Conservation (phyloP, 179 eudicot species). For the Amaranthus tricolor region DNA sequence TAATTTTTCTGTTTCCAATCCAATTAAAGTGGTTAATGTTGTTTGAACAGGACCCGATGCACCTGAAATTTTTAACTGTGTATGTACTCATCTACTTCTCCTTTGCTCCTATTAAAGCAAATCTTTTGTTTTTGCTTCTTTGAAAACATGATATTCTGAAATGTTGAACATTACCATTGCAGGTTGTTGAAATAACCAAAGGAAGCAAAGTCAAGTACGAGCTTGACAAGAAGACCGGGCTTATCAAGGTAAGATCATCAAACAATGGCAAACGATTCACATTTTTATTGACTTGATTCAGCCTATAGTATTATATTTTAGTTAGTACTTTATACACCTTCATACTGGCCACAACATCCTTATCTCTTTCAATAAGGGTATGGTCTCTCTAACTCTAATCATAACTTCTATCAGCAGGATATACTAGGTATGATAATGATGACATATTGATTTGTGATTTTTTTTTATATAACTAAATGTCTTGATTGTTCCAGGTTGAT, state of each 20-base stretch:
- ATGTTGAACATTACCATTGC: background rate
- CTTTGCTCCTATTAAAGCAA: background rate
- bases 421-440: no score
- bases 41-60: slow-evolving; percentile 30
- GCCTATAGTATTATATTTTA: no score
- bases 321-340: no score
- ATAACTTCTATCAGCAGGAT: no score
- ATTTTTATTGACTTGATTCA: no score
- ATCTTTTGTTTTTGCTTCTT: background rate
- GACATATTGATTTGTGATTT: no score
- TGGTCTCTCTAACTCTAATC: no score
- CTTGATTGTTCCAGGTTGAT: slow-evolving; percentile 28
- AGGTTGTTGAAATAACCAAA: slow-evolving; percentile 37
- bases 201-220: slow-evolving; percentile 40
- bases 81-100: slow-evolving; percentile 20
- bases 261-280: no score
- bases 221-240: slow-evolving; percentile 38
- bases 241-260: slow-evolving; percentile 28
- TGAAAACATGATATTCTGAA: slow-evolving; percentile 7
- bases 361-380: no score
- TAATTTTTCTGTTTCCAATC: background rate
- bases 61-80: slow-evolving; percentile 30
- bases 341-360: no score
- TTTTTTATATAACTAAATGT: background rate
- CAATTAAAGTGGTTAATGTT: slow-evolving; percentile 6